Evolutionary conservation across 305 asterid species (phyloP).

Genomic region (Rubia peregrina): DNA sequence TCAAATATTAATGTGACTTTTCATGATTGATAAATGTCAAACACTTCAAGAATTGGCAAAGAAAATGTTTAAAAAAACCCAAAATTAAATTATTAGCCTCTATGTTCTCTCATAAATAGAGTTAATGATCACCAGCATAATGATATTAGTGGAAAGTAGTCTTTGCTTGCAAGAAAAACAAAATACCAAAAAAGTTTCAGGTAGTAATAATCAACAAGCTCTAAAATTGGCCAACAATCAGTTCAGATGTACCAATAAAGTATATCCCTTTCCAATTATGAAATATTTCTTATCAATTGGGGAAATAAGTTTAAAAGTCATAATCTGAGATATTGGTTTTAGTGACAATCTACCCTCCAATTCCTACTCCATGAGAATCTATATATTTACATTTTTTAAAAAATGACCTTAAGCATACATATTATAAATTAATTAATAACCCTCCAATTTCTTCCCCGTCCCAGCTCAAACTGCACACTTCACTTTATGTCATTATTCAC

Average conservation of each 20-base stretch:
- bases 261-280: not conserved
- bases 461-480: no score
- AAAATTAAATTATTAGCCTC: not conserved
- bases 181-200: not conserved
- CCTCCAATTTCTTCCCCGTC: no score
- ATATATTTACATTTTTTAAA: not conserved
- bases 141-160: not conserved
- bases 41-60: not conserved
- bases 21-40: slow-evolving; percentile 1
- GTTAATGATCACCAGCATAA: not conserved
- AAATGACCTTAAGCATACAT: not conserved
- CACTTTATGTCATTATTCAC: no score
- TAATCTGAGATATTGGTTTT: not conserved
- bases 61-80: not conserved
- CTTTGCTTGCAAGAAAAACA: slow-evolving; percentile 14
- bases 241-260: not conserved
- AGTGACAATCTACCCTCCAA: not conserved
- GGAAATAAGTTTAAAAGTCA: not conserved
- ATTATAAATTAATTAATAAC: no score
- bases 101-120: not conserved
- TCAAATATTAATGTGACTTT: not conserved
- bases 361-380: not conserved
- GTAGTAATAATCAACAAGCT: not conserved
- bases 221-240: not conserved
- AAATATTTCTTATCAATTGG: not conserved